These are phyloP conservation scores for Blumeriella jaapii DNA, from an alignment of 2,329 filamentous ascomycete genomes.

Conservation along the genomic window DNA sequence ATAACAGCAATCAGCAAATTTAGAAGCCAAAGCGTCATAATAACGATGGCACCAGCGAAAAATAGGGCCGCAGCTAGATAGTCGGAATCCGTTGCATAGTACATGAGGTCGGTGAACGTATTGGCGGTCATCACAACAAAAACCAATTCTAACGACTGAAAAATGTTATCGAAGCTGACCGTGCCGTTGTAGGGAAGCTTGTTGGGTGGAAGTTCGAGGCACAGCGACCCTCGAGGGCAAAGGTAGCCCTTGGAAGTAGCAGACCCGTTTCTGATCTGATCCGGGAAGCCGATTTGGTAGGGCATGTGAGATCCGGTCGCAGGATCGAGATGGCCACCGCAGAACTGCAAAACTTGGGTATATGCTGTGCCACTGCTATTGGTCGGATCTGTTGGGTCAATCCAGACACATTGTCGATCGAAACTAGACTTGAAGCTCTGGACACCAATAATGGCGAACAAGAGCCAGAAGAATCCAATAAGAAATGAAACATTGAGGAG, in stretches of 20 bases:
- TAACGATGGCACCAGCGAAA: conserved; percentile 64
- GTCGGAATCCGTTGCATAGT: conserved; percentile 84
- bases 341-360: conserved; percentile 61
- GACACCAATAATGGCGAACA: conserved; percentile 93
- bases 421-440: conserved; percentile 89
- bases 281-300: conserved; percentile 46
- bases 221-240: conserved; percentile 74
- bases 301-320: conserved; percentile 45
- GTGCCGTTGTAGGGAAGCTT: conserved; percentile 63
- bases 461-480: conserved; percentile 92
- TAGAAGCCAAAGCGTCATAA: conserved; percentile 92
- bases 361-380: conserved; percentile 40
- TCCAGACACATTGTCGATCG: conserved; percentile 66
- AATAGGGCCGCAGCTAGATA: conserved; percentile 78
- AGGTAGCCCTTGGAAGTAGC: conserved; percentile 67
- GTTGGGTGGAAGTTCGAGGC: conserved; percentile 59
- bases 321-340: conserved; percentile 67
- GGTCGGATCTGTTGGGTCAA: conserved; percentile 48
- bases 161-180: conserved; percentile 88
- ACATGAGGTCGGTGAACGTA: conserved; percentile 90
- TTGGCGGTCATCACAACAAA: conserved; percentile 99
- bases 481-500: conserved; percentile 89
- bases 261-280: conserved; percentile 39
- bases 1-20: conserved; percentile 94
- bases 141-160: conserved; percentile 83